Conservation (phyloP, 768 basidiomycete species). For the Boletus vermiculosoides region DNA sequence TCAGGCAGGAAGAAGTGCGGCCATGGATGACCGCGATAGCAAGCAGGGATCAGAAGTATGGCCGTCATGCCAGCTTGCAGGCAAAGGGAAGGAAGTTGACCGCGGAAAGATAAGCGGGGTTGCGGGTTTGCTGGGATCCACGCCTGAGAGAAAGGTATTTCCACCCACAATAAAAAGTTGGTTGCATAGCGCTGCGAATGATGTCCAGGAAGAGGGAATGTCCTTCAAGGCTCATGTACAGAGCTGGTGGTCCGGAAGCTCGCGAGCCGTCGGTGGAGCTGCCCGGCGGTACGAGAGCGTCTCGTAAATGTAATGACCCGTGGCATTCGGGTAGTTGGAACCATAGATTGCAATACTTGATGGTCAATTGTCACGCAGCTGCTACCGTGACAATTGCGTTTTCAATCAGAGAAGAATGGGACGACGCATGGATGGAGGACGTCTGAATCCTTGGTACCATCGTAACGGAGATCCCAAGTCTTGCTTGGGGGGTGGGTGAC, state of each 20-base stretch:
- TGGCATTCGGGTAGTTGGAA: constrained; percentile 6
- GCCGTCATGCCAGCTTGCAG: constrained; percentile 28
- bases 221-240: constrained; percentile 12
- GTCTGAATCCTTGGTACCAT: constrained; percentile 8
- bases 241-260: constrained; percentile 3
- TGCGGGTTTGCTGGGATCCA: constrained; percentile 19
- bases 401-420: constrained; percentile 19
- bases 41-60: constrained; percentile 20
- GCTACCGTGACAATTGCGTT: constrained; percentile 16
- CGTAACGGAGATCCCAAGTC: constrained; percentile 17
- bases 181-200: constrained; percentile 2
- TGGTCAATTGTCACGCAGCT: constrained; percentile 11
- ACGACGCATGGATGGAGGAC: constrained; percentile 8
- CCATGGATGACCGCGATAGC: constrained; percentile 21
- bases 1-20: constrained; percentile 26
- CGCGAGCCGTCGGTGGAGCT: constrained; percentile 1
- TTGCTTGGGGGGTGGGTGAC: constrained; percentile 25
- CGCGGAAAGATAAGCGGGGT: constrained; percentile 29
- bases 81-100: constrained; percentile 24
- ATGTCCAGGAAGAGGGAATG: constrained; percentile 7
- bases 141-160: constrained; percentile 17
- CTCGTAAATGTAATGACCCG: constrained; percentile 4
- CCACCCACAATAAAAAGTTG: constrained; percentile 13
- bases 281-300: neutral
- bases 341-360: neutral